Evolutionary conservation across 2,329 filamentous ascomycete genomes (phyloP).

Genomic region (Colletotrichum spinosum): DNA sequence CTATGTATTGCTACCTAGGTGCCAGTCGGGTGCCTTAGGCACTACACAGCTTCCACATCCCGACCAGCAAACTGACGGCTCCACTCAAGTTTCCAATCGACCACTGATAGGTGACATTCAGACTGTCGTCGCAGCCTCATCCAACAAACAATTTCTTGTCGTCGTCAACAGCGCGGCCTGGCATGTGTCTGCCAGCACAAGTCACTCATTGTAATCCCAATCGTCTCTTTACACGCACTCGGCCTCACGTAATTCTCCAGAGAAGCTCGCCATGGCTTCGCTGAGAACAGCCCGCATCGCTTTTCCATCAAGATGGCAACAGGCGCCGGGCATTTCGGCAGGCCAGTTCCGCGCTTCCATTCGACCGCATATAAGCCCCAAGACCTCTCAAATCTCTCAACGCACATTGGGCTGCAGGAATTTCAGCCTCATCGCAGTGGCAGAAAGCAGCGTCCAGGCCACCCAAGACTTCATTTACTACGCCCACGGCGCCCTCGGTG

Average conservation of each 20-base stretch:
- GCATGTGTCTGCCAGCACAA: too few species aligned
- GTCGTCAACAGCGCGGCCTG: background rate
- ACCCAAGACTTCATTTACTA: slow-evolving; percentile 26
- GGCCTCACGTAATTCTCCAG: background rate
- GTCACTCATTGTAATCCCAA: background rate
- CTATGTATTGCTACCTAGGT: too few species aligned
- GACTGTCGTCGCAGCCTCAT: background rate
- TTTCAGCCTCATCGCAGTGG: slow-evolving; percentile 44
- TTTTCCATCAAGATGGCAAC: slow-evolving; percentile 5
- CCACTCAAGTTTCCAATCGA: slow-evolving; percentile 10
- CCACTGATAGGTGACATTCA: background rate
- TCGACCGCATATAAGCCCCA: slow-evolving; percentile 9
- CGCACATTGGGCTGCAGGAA: slow-evolving; percentile 2
- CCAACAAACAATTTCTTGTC: background rate
- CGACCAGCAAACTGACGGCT: background rate
- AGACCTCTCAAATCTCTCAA: background rate
- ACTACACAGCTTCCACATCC: too few species aligned
- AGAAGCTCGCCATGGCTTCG: slow-evolving; percentile 21
- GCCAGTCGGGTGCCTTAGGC: too few species aligned
- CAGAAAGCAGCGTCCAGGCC: slow-evolving; percentile 35
- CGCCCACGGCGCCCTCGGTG: slow-evolving; percentile 56
- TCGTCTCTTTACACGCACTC: background rate
- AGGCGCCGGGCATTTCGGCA: slow-evolving; percentile 16
- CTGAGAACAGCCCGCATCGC: slow-evolving; percentile 19
- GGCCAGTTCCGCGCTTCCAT: slow-evolving; percentile 11